These are phyloP conservation scores for Nannochloris sp. DNA, from an alignment of 139 green algal species.

Conservation along the genomic window DNA sequence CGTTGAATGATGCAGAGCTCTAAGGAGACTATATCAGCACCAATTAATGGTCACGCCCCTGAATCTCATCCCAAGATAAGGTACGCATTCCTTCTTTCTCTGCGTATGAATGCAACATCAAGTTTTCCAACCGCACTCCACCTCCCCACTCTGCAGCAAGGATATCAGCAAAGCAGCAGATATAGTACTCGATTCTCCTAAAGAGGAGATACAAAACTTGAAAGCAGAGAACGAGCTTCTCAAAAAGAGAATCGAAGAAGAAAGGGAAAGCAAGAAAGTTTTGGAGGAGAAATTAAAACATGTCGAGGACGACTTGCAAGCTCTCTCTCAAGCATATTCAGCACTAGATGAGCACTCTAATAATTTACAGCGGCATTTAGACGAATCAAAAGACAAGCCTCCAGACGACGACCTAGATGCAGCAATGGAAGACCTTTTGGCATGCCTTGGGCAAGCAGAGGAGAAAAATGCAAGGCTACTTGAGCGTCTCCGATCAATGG, in stretches of 20 bases:
- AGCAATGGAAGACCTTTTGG: conserved; percentile 73
- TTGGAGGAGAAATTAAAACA: conserved; percentile 1
- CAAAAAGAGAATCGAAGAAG: not conserved
- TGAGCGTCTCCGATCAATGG: no score
- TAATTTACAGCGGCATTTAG: not conserved
- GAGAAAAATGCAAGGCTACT: not conserved
- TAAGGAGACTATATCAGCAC: no score
- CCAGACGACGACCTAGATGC: conserved; percentile 21
- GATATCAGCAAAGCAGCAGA: no score
- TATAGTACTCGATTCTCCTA: no score
- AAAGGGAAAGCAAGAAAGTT: not conserved
- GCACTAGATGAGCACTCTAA: not conserved
- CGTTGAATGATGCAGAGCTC: no score
- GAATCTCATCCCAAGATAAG: no score
- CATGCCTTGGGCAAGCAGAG: conserved; percentile 75
- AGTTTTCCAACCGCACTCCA: no score
- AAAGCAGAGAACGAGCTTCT: not conserved
- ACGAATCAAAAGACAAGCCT: not conserved
- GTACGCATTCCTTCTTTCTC: no score
- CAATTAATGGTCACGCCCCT: no score
- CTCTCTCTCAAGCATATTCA: not conserved
- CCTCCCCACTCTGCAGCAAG: no score
- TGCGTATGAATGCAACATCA: no score
- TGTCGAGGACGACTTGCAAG: not conserved
- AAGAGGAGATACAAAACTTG: not conserved